These are phyloP conservation scores for Lecanicillium sp. DNA, from an alignment of 2,329 filamentous ascomycete genomes.

Conservation along the genomic window DNA sequence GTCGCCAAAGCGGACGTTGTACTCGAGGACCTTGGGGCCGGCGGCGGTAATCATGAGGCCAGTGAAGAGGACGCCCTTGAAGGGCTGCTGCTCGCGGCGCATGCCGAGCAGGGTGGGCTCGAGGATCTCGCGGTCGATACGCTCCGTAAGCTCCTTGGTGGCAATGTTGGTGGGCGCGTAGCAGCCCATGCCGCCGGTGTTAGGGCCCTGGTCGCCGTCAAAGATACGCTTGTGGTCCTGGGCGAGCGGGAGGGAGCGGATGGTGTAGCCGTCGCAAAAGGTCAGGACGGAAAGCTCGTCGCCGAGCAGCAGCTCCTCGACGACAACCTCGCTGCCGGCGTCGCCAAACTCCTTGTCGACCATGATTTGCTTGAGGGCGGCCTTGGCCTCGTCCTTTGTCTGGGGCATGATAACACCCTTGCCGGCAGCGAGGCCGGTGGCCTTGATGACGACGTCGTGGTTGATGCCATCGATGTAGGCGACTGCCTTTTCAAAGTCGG, in stretches of 20 bases:
- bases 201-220: slow-evolving; percentile 83
- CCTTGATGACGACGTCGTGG: slow-evolving; percentile 87
- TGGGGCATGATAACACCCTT: slow-evolving; percentile 91
- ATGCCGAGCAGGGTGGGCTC: slow-evolving; percentile 85
- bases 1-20: slow-evolving; percentile 89
- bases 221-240: slow-evolving; percentile 96
- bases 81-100: slow-evolving; percentile 68
- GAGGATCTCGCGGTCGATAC: slow-evolving; percentile 75
- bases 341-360: slow-evolving; percentile 75
- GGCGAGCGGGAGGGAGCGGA: slow-evolving; percentile 77
- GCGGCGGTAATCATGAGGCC: slow-evolving; percentile 86
- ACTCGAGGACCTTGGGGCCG: slow-evolving; percentile 80
- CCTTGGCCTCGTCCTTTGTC: slow-evolving; percentile 73
- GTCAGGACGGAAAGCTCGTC: slow-evolving; percentile 88
- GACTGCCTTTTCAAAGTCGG: slow-evolving; percentile 62
- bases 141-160: slow-evolving; percentile 64
- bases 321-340: slow-evolving; percentile 85
- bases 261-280: slow-evolving; percentile 83
- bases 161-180: slow-evolving; percentile 86
- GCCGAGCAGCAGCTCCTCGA: slow-evolving; percentile 87
- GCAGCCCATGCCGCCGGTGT: slow-evolving; percentile 96
- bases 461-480: slow-evolving; percentile 64
- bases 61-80: slow-evolving; percentile 72
- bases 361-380: slow-evolving; percentile 85
- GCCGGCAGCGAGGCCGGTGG: slow-evolving; percentile 81